Evolutionary conservation across 139 green algal species (phyloP).

Genomic region (Haematococcus lacustris): DNA sequence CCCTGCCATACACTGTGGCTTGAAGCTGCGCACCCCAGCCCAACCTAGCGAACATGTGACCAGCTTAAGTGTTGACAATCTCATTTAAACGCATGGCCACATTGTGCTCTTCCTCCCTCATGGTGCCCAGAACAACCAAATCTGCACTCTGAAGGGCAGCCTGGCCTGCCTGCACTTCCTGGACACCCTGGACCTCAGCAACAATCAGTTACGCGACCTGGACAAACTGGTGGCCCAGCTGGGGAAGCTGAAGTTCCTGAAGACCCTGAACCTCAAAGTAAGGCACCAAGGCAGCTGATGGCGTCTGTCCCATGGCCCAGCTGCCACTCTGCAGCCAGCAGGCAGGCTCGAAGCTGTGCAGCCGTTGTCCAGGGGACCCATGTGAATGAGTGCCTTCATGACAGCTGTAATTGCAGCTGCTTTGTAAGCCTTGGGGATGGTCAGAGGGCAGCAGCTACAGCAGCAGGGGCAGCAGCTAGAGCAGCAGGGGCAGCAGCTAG

Average conservation of each 20-base stretch:
- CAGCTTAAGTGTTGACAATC: neutral
- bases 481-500: neutral
- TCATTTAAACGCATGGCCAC: neutral
- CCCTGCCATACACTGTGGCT: too few species aligned
- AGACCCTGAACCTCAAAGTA: slow-evolving; percentile 52
- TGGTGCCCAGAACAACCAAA: slow-evolving; percentile 41
- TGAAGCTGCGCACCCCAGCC: neutral
- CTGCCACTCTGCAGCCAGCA: neutral
- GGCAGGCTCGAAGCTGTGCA: neutral
- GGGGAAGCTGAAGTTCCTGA: slow-evolving; percentile 38
- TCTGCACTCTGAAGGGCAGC: slow-evolving; percentile 54
- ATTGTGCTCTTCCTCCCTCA: neutral
- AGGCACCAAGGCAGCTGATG: neutral
- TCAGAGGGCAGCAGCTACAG: neutral
- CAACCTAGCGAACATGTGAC: too few species aligned
- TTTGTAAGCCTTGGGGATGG: neutral
- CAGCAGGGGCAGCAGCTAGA: neutral
- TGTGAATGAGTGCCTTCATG: neutral
- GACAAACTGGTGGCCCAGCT: slow-evolving; percentile 38
- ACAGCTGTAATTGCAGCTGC: neutral
- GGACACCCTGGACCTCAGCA: slow-evolving; percentile 41
- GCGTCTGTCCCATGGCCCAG: neutral
- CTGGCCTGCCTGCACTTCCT: slow-evolving; percentile 41
- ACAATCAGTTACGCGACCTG: slow-evolving; percentile 48
- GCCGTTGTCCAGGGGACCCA: neutral